These are phyloP conservation scores for Larix kaempferi DNA, from an alignment of 75 land plant species.

Conservation along the genomic window DNA sequence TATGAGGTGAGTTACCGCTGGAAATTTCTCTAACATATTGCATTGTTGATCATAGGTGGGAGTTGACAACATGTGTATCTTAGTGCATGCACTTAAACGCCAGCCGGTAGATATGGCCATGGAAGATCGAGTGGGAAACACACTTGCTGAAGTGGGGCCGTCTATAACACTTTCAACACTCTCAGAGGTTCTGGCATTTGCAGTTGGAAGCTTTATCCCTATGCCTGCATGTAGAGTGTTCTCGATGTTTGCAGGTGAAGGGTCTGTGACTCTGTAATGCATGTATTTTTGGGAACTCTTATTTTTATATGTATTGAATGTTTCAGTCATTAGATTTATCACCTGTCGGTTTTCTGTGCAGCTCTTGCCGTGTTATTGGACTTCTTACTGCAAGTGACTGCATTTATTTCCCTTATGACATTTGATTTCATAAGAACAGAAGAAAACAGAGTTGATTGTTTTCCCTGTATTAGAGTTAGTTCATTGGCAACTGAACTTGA, in stretches of 20 bases:
- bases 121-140: slow-evolving; percentile 82
- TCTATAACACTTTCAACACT: slow-evolving; percentile 94
- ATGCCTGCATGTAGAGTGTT: slow-evolving; percentile 97
- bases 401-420: slow-evolving; percentile 90
- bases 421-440: slow-evolving; percentile 77
- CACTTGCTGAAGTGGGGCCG: slow-evolving; percentile 94
- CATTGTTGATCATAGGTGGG: slow-evolving; percentile 67
- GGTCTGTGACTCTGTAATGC: slow-evolving; percentile 1
- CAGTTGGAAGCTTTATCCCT: slow-evolving; percentile 89
- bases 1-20: not conserved
- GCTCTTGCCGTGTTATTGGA: slow-evolving; percentile 91
- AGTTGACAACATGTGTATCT: slow-evolving; percentile 98
- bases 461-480: slow-evolving; percentile 71
- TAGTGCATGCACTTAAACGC: slow-evolving; percentile 94
- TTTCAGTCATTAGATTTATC: not conserved
- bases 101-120: slow-evolving; percentile 63
- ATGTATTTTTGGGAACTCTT: not conserved
- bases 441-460: slow-evolving; percentile 75
- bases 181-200: slow-evolving; percentile 89
- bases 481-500: slow-evolving; percentile 22
- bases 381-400: slow-evolving; percentile 88
- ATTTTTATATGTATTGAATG: not conserved
- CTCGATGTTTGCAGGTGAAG: slow-evolving; percentile 97
- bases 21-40: not conserved
- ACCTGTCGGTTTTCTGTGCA: slow-evolving; percentile 31